These are phyloP conservation scores for Coemansia sp. DNA, from an alignment of 192 early-diverging fungal genomes.

Conservation along the genomic window DNA sequence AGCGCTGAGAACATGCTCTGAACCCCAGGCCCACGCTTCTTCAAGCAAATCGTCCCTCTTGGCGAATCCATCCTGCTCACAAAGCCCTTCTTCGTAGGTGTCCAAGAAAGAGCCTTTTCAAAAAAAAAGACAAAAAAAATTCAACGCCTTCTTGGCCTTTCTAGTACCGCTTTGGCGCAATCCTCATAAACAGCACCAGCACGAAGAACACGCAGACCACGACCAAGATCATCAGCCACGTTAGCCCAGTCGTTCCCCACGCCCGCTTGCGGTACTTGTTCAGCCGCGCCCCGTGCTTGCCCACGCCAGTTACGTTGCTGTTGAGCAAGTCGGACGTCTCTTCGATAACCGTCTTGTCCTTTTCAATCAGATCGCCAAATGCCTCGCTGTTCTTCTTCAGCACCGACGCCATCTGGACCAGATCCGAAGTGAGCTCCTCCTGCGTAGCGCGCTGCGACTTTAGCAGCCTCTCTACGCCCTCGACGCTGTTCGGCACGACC, in stretches of 20 bases:
- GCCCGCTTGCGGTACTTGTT: slow-evolving; percentile 50
- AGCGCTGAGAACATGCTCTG: neutral
- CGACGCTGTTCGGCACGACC: slow-evolving; percentile 30
- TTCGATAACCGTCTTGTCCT: slow-evolving; percentile 44
- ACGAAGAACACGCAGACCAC: slow-evolving; percentile 49
- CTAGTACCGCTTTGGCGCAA: slow-evolving; percentile 53
- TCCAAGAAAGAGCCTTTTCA: neutral
- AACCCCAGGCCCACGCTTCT: neutral
- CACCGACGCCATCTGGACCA: slow-evolving; percentile 40
- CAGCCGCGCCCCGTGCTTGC: slow-evolving; percentile 36
- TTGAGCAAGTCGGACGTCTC: slow-evolving; percentile 32
- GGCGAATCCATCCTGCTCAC: neutral
- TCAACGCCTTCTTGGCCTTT: neutral
- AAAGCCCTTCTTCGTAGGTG: neutral
- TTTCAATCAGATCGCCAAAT: slow-evolving; percentile 41
- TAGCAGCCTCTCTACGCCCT: slow-evolving; percentile 43
- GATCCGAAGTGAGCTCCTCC: slow-evolving; percentile 43
- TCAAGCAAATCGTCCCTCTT: neutral
- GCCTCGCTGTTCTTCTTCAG: slow-evolving; percentile 49
- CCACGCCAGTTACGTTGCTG: slow-evolving; percentile 32
- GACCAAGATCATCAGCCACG: slow-evolving; percentile 42
- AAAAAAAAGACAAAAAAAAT: neutral
- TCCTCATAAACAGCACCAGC: slow-evolving; percentile 49
- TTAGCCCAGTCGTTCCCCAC: slow-evolving; percentile 54
- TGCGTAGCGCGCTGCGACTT: slow-evolving; percentile 47